Base-by-base conservation (phyloP, 768 basidiomycete genomes). In the Pleurotus ostreatus region DNA sequence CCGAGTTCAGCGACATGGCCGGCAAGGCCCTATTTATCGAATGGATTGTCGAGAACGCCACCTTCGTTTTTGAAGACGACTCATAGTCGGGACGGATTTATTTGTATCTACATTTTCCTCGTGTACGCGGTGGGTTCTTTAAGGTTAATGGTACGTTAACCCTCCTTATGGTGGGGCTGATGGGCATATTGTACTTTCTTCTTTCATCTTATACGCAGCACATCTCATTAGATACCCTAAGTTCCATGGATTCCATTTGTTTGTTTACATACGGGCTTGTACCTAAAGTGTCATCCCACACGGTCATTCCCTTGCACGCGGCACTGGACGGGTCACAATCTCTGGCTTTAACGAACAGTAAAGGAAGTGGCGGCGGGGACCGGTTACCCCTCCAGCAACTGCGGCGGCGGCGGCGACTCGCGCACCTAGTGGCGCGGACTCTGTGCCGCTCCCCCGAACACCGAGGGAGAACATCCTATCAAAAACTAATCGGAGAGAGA, bases 1-100 rank as follows among this genome's bases (percentile, higher is more conserved):
- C 91, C 15, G 97, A 98, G 73, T 98, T 98, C 74, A 89, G 86
- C 64, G 96, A 99, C 70, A 98, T 98, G 92, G 95, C 92, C 6
- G 92, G 93, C 53, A 98, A 96, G 71, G 92, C 96, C 5, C 80
- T 94, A 57, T 84, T 89, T 63, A 79, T 99, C 49, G 94, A 97
- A 70, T 97, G 94, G 89, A 82, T 98, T 61, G 85, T 98, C 58
- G 94, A 98, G 67, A 89, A 96, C 66, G 92, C 92, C 11, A 79
- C 77, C 40, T 68, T 70, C 22, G 73, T 89, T 62, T 83, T 81
- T 65, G 69, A 69, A 49, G 37, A 47, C 34, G 61, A 52, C 53
- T 54, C 56, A 25, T 53, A 20, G 38, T 44, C 51, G 11, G 30
- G 30, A 34, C 30, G 30, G 30, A 34, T 34, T 34, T 34, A 34